A percentile compares a stretch with the other conserved stretches of the same genome.
Evolutionary conservation across 352 stramenopile genomes (phyloP).

Genomic region (Bremia lactucae): DNA sequence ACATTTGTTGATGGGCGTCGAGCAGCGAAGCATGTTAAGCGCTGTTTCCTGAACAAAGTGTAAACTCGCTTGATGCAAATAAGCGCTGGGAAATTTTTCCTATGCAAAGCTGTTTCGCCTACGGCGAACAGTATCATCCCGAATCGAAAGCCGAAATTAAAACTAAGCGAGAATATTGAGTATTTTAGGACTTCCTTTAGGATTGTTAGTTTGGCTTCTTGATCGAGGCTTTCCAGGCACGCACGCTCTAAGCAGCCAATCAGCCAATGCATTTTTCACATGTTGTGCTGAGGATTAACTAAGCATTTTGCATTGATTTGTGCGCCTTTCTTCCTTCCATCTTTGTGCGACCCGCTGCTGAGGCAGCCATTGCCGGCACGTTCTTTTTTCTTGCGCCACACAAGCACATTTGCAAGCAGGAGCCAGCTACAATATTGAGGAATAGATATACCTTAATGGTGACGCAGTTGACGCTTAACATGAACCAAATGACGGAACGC

Average conservation of each 20-base stretch:
- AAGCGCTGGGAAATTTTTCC: constrained; percentile 2
- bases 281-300: background rate
- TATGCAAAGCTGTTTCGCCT: background rate
- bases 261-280: background rate
- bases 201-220: background rate
- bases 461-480: constrained; percentile 5
- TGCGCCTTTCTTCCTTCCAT: constrained; percentile 14
- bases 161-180: constrained; percentile 16
- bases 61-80: background rate
- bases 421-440: background rate
- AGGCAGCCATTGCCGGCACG: constrained; percentile 1
- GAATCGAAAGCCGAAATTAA: constrained; percentile 5
- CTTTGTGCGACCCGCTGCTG: constrained; percentile 1
- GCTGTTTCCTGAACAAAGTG: background rate
- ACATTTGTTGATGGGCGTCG: background rate
- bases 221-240: constrained; percentile 12
- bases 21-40: background rate
- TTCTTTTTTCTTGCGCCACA: constrained; percentile 12
- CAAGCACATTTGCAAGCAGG: constrained; percentile 4
- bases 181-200: constrained; percentile 15
- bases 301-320: background rate
- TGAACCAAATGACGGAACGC: constrained; percentile 15
- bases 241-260: background rate
- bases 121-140: background rate
- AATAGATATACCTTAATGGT: constrained; percentile 8